Evolutionary conservation across 805 yeast species (phyloP).

Genomic region (Pichia membranifaciens): DNA sequence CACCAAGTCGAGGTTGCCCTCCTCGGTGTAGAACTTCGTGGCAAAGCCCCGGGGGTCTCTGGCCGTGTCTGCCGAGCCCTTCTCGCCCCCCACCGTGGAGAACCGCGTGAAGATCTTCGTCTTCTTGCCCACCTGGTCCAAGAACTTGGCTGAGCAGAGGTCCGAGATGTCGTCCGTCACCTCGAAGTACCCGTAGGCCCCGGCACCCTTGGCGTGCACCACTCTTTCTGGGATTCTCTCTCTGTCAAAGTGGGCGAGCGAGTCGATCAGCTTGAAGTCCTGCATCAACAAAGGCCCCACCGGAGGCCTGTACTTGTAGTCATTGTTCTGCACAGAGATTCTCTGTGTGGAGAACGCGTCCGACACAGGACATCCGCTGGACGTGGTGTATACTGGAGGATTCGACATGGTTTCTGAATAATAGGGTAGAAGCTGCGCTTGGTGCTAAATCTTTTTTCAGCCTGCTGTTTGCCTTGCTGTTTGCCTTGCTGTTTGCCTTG

Average conservation of each 20-base stretch:
- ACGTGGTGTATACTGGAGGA: conserved; percentile 60
- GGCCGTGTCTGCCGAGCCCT: conserved; percentile 74
- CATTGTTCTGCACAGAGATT: conserved; percentile 47
- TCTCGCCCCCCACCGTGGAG: conserved; percentile 85
- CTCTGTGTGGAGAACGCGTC: conserved; percentile 75
- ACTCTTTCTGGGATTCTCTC: conserved; percentile 91
- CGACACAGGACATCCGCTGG: conserved; percentile 72
- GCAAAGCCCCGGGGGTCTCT: conserved; percentile 88
- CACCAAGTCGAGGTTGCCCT: conserved; percentile 80
- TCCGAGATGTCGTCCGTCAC: conserved; percentile 82
- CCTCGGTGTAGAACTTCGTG: conserved; percentile 72
- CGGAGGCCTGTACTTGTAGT: conserved; percentile 28
- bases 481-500: too few relatives aligned
- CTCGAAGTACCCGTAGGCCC: conserved; percentile 83
- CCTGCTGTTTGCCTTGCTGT: too few relatives aligned
- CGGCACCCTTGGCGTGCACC: conserved; percentile 91
- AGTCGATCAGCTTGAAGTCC: conserved; percentile 74
- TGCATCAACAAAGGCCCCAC: conserved; percentile 73
- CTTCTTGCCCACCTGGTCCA: conserved; percentile 71
- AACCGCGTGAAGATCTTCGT: conserved; percentile 70
- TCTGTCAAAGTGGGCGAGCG: conserved; percentile 81
- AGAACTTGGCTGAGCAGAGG: conserved; percentile 62
- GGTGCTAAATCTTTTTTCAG: too few relatives aligned
- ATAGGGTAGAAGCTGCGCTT: too few relatives aligned
- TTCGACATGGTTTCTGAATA: conserved; percentile 26